Conservation (phyloP, 805 yeast species). For the Yamadazyma olivae region DNA sequence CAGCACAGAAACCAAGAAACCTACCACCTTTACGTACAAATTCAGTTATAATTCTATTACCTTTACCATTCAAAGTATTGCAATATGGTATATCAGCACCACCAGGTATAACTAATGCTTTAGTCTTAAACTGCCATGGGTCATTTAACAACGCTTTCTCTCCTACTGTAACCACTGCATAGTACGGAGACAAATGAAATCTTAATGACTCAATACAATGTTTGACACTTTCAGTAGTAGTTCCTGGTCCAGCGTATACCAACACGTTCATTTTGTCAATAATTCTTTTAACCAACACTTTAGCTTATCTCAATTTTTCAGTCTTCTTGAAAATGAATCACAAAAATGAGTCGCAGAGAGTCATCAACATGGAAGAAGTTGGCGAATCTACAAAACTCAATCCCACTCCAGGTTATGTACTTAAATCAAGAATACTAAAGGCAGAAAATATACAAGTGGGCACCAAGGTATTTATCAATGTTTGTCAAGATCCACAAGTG, state of each 20-base stretch:
- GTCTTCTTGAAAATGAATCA: not conserved
- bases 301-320: conserved; percentile 2
- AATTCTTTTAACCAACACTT: too few species aligned
- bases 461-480: conserved; percentile 73
- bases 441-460: conserved; percentile 19
- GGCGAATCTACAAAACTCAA: conserved; percentile 20
- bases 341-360: not conserved
- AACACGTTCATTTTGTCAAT: conserved; percentile 41
- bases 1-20: conserved; percentile 90
- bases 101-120: conserved; percentile 86
- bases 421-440: conserved; percentile 55
- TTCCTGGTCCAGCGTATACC: conserved; percentile 59
- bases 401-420: conserved; percentile 72
- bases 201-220: conserved; percentile 80
- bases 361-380: conserved; percentile 11
- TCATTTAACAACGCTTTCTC: conserved; percentile 64
- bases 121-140: conserved; percentile 84
- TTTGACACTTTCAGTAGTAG: conserved; percentile 82
- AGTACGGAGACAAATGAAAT: conserved; percentile 74
- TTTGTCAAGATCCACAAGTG: conserved; percentile 63
- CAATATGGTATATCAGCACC: conserved; percentile 95
- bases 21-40: conserved; percentile 79
- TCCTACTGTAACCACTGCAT: conserved; percentile 76
- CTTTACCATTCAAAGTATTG: conserved; percentile 63
- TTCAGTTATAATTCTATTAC: conserved; percentile 56